Conservation (phyloP, 2,329 filamentous ascomycete species). For the Cladorrhinum sp. region DNA sequence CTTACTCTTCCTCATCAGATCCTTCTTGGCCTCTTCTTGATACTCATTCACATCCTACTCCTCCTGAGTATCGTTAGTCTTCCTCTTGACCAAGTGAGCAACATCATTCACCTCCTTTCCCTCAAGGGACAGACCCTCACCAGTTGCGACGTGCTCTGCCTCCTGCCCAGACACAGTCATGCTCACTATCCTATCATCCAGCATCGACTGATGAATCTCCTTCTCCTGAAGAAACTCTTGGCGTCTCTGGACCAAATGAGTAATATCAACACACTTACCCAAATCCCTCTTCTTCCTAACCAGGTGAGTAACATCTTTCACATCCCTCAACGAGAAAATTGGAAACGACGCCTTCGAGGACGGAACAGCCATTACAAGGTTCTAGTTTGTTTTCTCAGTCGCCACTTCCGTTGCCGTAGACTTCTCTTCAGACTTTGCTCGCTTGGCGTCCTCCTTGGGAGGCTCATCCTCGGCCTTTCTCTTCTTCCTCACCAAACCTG, state of each 20-base stretch:
- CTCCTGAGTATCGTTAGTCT: background rate
- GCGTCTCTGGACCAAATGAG: background rate
- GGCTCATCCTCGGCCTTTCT: constrained; percentile 39
- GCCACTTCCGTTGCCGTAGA: constrained; percentile 28
- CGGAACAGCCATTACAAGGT: background rate
- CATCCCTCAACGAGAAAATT: background rate
- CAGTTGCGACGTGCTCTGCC: background rate
- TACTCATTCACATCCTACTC: background rate
- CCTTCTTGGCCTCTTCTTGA: background rate
- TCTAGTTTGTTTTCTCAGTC: constrained; percentile 35
- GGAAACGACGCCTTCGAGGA: background rate
- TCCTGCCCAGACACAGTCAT: background rate
- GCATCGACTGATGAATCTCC: background rate
- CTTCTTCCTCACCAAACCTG: constrained; percentile 70
- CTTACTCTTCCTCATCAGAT: background rate
- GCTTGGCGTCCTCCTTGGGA: constrained; percentile 45
- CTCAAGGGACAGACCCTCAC: background rate
- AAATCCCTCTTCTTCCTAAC: background rate
- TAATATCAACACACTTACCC: background rate
- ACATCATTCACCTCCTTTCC: background rate
- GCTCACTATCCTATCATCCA: background rate
- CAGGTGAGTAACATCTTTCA: background rate
- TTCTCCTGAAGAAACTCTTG: background rate
- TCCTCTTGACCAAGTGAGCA: background rate
- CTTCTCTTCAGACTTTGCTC: constrained; percentile 41